These are phyloP conservation scores for Boletellus emodensis DNA, from an alignment of 768 basidiomycete genomes.

Conservation along the genomic window DNA sequence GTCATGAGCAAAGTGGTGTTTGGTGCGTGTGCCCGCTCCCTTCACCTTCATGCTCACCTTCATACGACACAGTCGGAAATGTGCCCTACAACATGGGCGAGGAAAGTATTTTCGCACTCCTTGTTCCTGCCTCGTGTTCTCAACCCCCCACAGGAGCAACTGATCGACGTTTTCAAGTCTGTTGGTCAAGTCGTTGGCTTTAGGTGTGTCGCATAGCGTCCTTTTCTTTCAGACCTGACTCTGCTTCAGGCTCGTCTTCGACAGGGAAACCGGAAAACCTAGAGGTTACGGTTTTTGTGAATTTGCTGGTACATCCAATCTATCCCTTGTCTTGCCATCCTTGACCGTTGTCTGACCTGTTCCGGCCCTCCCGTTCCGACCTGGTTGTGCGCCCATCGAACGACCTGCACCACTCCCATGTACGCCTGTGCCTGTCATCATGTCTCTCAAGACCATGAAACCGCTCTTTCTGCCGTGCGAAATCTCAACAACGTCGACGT, in stretches of 20 bases:
- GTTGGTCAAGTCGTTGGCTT: conserved; percentile 89
- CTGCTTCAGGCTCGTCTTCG: conserved; percentile 68
- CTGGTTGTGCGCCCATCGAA: conserved; percentile 12
- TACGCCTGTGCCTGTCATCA: neutral
- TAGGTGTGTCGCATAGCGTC: conserved; percentile 44
- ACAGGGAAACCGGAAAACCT: conserved; percentile 91
- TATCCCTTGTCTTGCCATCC: conserved; percentile 21
- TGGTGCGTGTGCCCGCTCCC: conserved; percentile 40
- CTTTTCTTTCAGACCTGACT: conserved; percentile 1
- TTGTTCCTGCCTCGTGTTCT: neutral
- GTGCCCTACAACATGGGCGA: conserved; percentile 90
- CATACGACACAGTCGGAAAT: conserved; percentile 61
- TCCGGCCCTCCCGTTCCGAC: conserved; percentile 10
- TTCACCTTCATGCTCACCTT: neutral
- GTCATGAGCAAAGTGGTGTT: conserved; percentile 71
- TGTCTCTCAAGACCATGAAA: conserved; percentile 76
- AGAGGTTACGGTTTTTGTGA: conserved; percentile 94
- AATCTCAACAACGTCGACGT: conserved; percentile 93
- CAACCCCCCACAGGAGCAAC: conserved; percentile 53
- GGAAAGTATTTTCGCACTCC: conserved; percentile 29
- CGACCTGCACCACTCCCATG: neutral
- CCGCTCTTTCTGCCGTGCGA: conserved; percentile 90
- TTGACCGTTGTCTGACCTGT: conserved; percentile 37
- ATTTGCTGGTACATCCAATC: conserved; percentile 72
- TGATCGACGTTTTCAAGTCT: conserved; percentile 84